phyloP scores from a whole-genome alignment of 2,329 filamentous ascomycete genomes.

The Cyclaneusma minus region DNA sequence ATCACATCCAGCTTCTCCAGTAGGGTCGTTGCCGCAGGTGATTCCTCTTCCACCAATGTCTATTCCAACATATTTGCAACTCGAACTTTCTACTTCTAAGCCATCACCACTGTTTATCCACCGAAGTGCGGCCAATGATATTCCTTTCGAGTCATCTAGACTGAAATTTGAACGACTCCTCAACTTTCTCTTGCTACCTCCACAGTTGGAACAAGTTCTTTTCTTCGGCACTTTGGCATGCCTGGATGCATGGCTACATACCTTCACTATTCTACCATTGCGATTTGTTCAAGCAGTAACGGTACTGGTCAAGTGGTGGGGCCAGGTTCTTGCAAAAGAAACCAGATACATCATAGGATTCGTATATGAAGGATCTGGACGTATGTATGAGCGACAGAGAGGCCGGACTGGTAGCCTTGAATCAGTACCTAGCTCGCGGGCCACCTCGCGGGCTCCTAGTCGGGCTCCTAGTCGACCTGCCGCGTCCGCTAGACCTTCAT shows the following conservation, averaged over 20 bases:
- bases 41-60: conserved; percentile 53
- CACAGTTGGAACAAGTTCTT: conserved; percentile 69
- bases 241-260: conserved; percentile 90
- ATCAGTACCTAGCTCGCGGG: conserved; percentile 12
- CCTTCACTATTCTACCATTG: conserved; percentile 86
- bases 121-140: conserved; percentile 36
- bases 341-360: conserved; percentile 55
- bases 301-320: conserved; percentile 68
- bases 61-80: conserved; percentile 46
- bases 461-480: conserved; percentile 10
- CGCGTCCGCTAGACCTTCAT: conserved; percentile 12
- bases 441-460: conserved; percentile 12
- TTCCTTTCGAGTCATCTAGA: conserved; percentile 79
- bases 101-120: conserved; percentile 53
- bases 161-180: conserved; percentile 83
- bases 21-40: conserved; percentile 27
- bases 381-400: conserved; percentile 50
- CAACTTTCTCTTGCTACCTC: conserved; percentile 74
- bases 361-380: conserved; percentile 63
- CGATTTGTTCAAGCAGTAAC: conserved; percentile 70
- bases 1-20: conserved; percentile 7
- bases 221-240: conserved; percentile 83
- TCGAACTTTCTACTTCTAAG: conserved; percentile 44
- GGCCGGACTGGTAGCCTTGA: conserved; percentile 28
- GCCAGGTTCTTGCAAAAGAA: conserved; percentile 55